Evolutionary conservation across 1,284 basidiomycete species (phyloP).

Genomic region (Malassezia equina): DNA sequence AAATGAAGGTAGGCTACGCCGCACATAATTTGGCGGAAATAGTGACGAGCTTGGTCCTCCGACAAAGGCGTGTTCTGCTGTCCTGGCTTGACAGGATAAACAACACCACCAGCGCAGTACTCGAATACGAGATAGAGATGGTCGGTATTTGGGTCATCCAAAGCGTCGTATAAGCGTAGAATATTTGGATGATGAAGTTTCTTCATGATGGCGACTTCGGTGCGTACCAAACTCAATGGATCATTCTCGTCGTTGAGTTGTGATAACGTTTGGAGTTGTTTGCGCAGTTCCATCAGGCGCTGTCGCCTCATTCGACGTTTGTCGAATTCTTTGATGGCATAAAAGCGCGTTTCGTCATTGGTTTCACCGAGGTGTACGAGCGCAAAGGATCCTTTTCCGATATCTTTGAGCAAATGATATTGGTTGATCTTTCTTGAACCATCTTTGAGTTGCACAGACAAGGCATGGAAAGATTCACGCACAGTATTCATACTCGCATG

Average conservation of each 20-base stretch:
- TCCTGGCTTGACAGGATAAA: constrained; percentile 50
- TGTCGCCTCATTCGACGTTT: constrained; percentile 38
- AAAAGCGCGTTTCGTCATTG: constrained; percentile 18
- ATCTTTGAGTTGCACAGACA: constrained; percentile 33
- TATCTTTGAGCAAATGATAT: constrained; percentile 37
- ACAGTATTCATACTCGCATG: neutral
- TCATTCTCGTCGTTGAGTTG: constrained; percentile 19
- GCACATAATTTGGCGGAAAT: constrained; percentile 54
- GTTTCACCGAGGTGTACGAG: constrained; percentile 33
- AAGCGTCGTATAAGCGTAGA: constrained; percentile 54
- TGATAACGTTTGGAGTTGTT: neutral
- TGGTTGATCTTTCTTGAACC: constrained; percentile 44
- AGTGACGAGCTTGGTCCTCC: constrained; percentile 49
- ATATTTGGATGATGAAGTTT: constrained; percentile 49
- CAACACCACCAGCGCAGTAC: constrained; percentile 50
- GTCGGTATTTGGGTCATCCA: constrained; percentile 54
- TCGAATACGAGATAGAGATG: constrained; percentile 52
- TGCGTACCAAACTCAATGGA: constrained; percentile 37
- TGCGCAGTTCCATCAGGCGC: constrained; percentile 16
- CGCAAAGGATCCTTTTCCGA: constrained; percentile 41
- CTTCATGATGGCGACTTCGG: constrained; percentile 41
- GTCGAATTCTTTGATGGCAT: constrained; percentile 44
- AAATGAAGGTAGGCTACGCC: constrained; percentile 54
- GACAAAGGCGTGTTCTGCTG: constrained; percentile 36
- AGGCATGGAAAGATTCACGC: constrained; percentile 41